Evolutionary conservation across 371 early-diverging fungal genomes (phyloP), one percentile per base, ranked within the genome.

Genomic region (Syncephalastrum sp.): DNA sequence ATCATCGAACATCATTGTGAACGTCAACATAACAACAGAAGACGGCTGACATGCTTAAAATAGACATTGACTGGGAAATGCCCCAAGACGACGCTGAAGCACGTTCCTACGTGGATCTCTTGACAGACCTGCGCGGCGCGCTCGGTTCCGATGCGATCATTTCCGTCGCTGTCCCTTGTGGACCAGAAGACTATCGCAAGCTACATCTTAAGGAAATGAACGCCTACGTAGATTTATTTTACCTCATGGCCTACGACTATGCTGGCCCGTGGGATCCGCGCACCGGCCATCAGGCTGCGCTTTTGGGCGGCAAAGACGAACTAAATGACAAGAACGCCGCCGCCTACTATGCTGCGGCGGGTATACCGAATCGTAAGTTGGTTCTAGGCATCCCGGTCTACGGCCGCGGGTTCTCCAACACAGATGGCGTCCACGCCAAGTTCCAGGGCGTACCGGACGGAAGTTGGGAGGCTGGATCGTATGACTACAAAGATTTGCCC

Each of bases 61-160:
- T 78, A 53, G 85, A 84, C 57, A 82, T 91, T 51, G 92, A 93
- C 72, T 94, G 94, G 96, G 96, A 96, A 68, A 91, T 91, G 48
- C 94, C 95, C 2, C 77, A 78, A 54, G 80, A 84, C 38, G 79
- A 82, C 7, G 70, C 82, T 13, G 95, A 97, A 57, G 91, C 86
- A 5, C 61, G 56, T 47, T 84, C 91, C 65, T 95, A 91, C 68
- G 87, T 89, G 19, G 66, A 65, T 17, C 74, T 97, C 45, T 67
- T 95, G 43, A 71, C 72, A 12, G 84, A 88, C 46, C 72, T 94
- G 21, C 85, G 94, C 27, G 49, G 68, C 3, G 75, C 77, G 23
- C 66, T 96, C 57, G 85, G 87, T 54, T 50, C 61, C 0, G 13
- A 56, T 1, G 73, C 73, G 44, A 71, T 90, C 14, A 56, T 89